A percentile compares a stretch with the other conserved stretches of the same genome.
Conservation (phyloP, 768 basidiomycete species). For the Saitozyma podzolica region DNA sequence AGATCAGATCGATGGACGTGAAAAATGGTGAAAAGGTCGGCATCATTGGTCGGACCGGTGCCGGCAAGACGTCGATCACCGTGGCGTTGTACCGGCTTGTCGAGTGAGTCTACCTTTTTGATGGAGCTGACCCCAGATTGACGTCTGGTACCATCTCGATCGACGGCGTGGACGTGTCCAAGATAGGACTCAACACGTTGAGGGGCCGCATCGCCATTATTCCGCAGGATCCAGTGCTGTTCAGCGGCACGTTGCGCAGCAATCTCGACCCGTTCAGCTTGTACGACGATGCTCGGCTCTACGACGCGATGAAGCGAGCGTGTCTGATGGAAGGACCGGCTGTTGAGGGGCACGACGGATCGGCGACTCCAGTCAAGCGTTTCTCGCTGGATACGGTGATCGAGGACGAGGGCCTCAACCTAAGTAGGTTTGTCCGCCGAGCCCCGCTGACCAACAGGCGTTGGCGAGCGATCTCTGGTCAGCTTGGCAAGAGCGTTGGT, state of each 20-base stretch:
- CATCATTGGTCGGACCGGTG: slow-evolving; percentile 83
- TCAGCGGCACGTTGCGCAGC: slow-evolving; percentile 59
- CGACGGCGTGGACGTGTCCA: slow-evolving; percentile 77
- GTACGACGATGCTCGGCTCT: slow-evolving; percentile 66
- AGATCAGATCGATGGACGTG: slow-evolving; percentile 60
- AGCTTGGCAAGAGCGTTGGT: slow-evolving; percentile 85
- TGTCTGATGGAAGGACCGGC: slow-evolving; percentile 56
- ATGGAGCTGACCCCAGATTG: slow-evolving; percentile 48
- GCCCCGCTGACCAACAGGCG: neutral
- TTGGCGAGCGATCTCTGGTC: slow-evolving; percentile 70
- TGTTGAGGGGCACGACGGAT: slow-evolving; percentile 56
- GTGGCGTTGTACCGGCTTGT: slow-evolving; percentile 69
- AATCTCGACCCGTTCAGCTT: slow-evolving; percentile 87
- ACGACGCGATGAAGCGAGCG: slow-evolving; percentile 80
- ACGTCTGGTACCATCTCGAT: slow-evolving; percentile 53
- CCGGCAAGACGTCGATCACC: slow-evolving; percentile 86
- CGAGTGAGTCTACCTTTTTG: slow-evolving; percentile 22
- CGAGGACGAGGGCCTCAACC: slow-evolving; percentile 79
- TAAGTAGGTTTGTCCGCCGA: slow-evolving; percentile 48
- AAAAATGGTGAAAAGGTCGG: slow-evolving; percentile 82
- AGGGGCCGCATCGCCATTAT: slow-evolving; percentile 40
- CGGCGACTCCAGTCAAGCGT: no score
- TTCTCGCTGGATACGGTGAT: slow-evolving; percentile 62
- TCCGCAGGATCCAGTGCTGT: slow-evolving; percentile 46
- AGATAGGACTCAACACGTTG: slow-evolving; percentile 58